phyloP scores from a whole-genome alignment of 106 monocot genomes.

The Platanthera guangdongensis region DNA sequence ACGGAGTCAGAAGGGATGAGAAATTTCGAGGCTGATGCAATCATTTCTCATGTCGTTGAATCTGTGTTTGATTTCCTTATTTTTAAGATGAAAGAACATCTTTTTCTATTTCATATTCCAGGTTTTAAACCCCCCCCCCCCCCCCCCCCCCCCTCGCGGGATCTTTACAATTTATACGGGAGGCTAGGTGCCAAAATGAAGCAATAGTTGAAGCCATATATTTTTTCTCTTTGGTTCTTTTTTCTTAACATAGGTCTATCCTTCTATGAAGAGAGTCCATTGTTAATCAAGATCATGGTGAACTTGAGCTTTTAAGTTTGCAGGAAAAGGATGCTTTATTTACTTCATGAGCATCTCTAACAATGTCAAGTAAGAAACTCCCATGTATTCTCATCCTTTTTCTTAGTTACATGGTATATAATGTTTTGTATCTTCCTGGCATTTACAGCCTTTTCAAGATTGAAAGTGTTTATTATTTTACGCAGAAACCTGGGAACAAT shows the following conservation, averaged over 20 bases:
- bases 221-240: background rate
- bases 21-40: background rate
- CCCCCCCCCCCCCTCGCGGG: too few species aligned
- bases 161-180: background rate
- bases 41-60: background rate
- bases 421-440: background rate
- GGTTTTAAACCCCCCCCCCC: background rate
- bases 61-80: background rate
- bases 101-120: background rate
- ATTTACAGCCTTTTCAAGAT: background rate
- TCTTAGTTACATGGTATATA: background rate
- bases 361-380: constrained; percentile 57
- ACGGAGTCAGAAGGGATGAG: background rate
- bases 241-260: background rate
- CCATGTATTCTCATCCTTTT: constrained; percentile 6
- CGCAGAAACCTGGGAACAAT: constrained; percentile 30
- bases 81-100: background rate
- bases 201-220: background rate
- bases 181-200: background rate
- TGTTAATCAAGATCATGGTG: constrained; percentile 12
- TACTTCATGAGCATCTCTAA: constrained; percentile 50
- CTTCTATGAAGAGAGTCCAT: constrained; percentile 4
- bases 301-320: constrained; percentile 46
- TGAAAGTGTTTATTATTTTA: constrained; percentile 9
- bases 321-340: constrained; percentile 53